Conservation (phyloP, 2,329 filamentous ascomycete species). For the Phyllosticta citribraziliensis region DNA sequence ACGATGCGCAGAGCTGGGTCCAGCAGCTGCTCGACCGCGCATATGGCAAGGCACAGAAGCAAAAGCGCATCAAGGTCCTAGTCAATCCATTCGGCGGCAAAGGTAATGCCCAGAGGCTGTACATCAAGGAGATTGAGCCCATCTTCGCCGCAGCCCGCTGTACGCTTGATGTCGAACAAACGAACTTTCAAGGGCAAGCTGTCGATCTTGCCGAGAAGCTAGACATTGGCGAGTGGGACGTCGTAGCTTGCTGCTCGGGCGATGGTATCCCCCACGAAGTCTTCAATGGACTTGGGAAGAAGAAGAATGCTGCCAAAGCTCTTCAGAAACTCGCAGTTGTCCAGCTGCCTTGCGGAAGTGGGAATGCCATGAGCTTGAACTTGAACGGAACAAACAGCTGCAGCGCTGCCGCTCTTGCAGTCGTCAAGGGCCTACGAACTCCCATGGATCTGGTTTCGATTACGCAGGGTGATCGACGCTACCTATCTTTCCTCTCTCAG, state of each 20-base stretch:
- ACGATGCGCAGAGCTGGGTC: conserved; percentile 51
- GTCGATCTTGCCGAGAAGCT: conserved; percentile 64
- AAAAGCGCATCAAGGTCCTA: conserved; percentile 75
- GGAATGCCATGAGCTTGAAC: conserved; percentile 89
- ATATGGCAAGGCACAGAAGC: conserved; percentile 58
- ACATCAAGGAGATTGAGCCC: conserved; percentile 65
- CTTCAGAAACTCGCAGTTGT: conserved; percentile 69
- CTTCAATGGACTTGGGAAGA: conserved; percentile 80
- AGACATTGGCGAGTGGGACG: conserved; percentile 72
- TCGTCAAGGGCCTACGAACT: conserved; percentile 80
- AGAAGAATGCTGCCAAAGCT: conserved; percentile 63
- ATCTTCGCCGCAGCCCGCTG: conserved; percentile 76
- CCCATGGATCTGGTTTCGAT: conserved; percentile 79
- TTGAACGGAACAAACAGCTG: conserved; percentile 70
- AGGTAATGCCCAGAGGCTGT: conserved; percentile 63
- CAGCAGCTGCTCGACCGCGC: conserved; percentile 55
- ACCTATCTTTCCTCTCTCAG: conserved; percentile 83
- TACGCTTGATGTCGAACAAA: conserved; percentile 61
- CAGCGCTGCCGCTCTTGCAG: conserved; percentile 66
- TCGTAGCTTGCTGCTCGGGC: conserved; percentile 80
- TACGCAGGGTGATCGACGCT: conserved; percentile 66
- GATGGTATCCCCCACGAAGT: conserved; percentile 89
- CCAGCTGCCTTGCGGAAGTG: conserved; percentile 84
- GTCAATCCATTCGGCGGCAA: conserved; percentile 88
- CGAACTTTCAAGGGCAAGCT: conserved; percentile 66